Conservation (phyloP, 2,329 filamentous ascomycete genomes). For the Pseudocercospora vitis region DNA sequence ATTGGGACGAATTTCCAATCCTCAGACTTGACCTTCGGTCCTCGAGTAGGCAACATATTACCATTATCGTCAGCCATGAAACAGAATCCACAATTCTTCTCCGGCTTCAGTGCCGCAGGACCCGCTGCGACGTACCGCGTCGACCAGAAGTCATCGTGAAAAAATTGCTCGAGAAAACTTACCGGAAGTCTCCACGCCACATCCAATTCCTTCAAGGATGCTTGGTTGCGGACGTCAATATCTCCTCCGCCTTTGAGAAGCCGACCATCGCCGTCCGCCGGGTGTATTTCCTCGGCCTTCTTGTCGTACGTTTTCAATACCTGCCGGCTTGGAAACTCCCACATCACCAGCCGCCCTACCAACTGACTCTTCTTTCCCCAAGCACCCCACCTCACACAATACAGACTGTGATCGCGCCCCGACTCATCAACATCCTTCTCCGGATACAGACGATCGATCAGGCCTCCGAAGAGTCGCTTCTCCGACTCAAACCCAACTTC, state of each 20-base stretch:
- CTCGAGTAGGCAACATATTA: neutral
- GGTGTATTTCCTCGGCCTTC: no score
- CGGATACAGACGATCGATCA: neutral
- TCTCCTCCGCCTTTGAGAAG: neutral
- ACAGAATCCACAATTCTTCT: neutral
- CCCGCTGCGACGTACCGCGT: neutral
- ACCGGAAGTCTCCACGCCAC: neutral
- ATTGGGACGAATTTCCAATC: neutral
- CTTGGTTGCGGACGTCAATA: neutral
- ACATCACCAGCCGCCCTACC: neutral
- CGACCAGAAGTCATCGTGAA: neutral
- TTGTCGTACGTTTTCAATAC: neutral
- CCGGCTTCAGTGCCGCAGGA: neutral
- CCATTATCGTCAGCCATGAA: neutral
- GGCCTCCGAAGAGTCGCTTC: neutral
- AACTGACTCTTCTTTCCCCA: neutral
- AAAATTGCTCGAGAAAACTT: neutral
- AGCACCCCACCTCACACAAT: neutral
- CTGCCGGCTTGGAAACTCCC: neutral
- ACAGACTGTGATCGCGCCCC: neutral
- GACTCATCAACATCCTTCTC: neutral
- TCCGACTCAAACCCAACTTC: slow-evolving; percentile 2
- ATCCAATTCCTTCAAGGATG: neutral
- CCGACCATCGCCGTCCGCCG: neutral
- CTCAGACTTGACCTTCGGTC: neutral